phyloP scores from a whole-genome alignment of 176 grass and related monocot species.

The Lolium multiflorum region DNA sequence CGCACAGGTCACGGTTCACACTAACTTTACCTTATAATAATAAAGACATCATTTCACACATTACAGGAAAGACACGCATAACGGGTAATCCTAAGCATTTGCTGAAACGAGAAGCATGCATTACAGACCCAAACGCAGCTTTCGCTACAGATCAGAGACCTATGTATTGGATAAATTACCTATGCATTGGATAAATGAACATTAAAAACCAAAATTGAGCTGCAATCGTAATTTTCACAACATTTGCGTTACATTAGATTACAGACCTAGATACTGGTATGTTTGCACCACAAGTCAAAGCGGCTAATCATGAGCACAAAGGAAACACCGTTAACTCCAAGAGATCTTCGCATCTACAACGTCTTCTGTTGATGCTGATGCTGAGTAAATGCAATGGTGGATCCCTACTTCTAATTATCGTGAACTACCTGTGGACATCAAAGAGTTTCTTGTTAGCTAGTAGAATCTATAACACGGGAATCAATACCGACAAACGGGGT shows the following conservation, averaged over 20 bases:
- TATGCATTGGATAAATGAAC: neutral
- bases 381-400: neutral
- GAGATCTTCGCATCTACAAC: neutral
- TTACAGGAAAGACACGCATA: neutral
- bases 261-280: neutral
- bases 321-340: neutral
- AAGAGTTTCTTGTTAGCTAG: neutral
- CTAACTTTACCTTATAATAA: neutral
- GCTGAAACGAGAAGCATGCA: neutral
- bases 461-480: neutral
- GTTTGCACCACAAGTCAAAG: neutral
- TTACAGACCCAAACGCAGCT: neutral
- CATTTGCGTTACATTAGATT: neutral
- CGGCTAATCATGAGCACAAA: neutral
- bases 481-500: neutral
- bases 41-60: neutral
- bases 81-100: neutral
- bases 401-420: neutral
- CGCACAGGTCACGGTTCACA: neutral
- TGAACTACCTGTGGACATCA: constrained; percentile 12
- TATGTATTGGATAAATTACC: neutral
- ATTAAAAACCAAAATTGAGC: neutral
- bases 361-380: neutral
- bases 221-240: neutral
- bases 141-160: neutral